phyloP scores from a whole-genome alignment of 495 filamentous ascomycete species.

The Neurospora sublineolata region DNA sequence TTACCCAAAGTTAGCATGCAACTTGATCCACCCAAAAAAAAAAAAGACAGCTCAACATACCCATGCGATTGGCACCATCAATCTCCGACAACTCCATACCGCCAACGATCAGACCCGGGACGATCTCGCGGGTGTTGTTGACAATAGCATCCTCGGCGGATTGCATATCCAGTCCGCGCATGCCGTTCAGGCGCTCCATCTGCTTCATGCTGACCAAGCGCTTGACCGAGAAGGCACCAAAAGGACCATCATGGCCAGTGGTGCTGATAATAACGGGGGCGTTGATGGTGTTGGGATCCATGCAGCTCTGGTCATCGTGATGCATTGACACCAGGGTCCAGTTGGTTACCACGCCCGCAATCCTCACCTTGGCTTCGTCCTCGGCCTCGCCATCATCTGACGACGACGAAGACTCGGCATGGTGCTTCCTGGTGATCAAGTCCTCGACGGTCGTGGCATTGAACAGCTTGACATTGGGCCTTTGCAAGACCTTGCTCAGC shows the following conservation, averaged over 20 bases:
- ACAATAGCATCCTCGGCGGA: slow-evolving; percentile 82
- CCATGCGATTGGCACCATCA: slow-evolving; percentile 83
- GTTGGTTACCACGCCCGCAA: slow-evolving; percentile 87
- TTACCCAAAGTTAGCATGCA: not conserved
- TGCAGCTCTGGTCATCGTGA: slow-evolving; percentile 77
- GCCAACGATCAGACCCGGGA: slow-evolving; percentile 78
- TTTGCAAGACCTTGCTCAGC: slow-evolving; percentile 62
- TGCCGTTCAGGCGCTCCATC: slow-evolving; percentile 73
- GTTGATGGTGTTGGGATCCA: slow-evolving; percentile 95
- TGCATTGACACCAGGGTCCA: slow-evolving; percentile 87
- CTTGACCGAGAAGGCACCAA: slow-evolving; percentile 82
- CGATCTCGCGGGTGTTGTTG: slow-evolving; percentile 75
- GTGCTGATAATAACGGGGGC: slow-evolving; percentile 75
- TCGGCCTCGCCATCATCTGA: slow-evolving; percentile 23
- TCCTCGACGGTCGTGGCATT: slow-evolving; percentile 88
- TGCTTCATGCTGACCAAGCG: slow-evolving; percentile 70
- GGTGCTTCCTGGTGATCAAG: slow-evolving; percentile 58
- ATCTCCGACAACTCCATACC: slow-evolving; percentile 90
- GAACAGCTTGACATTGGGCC: slow-evolving; percentile 91
- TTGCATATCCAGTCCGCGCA: slow-evolving; percentile 88
- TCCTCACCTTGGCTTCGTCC: slow-evolving; percentile 39
- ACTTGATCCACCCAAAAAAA: not conserved
- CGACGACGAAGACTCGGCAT: not conserved
- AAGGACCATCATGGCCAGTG: slow-evolving; percentile 80
- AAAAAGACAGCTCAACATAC: slow-evolving; percentile 12